A percentile compares a stretch with the other conserved stretches of the same genome.
These are phyloP conservation scores for Cryomyces minteri DNA, from an alignment of 495 filamentous ascomycete species.

Conservation along the genomic window DNA sequence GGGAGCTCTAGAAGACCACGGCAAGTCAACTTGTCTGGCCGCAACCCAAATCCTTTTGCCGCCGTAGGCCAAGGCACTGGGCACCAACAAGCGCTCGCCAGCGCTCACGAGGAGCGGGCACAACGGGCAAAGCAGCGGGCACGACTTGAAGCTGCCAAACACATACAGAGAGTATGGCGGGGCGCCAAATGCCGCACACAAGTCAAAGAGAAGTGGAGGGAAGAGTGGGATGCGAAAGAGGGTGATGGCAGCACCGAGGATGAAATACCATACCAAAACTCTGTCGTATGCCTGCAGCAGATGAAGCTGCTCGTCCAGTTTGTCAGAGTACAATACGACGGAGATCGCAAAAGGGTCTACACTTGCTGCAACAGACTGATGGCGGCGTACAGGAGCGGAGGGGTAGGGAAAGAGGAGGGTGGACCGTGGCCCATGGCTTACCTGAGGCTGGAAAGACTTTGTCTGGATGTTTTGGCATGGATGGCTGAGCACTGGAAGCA, in stretches of 20 bases:
- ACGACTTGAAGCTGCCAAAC: slow-evolving; percentile 50
- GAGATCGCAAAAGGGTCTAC: slow-evolving; percentile 17
- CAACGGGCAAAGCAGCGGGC: slow-evolving; percentile 69
- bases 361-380: slow-evolving; percentile 17
- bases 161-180: slow-evolving; percentile 71
- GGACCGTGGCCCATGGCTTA: slow-evolving; percentile 19
- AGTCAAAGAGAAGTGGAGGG: slow-evolving; percentile 38
- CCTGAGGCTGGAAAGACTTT: slow-evolving; percentile 14
- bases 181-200: slow-evolving; percentile 46
- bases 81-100: slow-evolving; percentile 57
- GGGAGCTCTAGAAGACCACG: slow-evolving; percentile 69
- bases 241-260: neutral
- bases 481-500: neutral
- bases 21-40: slow-evolving; percentile 87
- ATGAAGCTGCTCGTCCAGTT: slow-evolving; percentile 20
- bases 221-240: slow-evolving; percentile 42
- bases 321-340: slow-evolving; percentile 7
- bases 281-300: slow-evolving; percentile 15
- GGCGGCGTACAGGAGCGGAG: slow-evolving; percentile 7
- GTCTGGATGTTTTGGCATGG: neutral
- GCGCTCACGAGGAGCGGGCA: slow-evolving; percentile 69
- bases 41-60: slow-evolving; percentile 58
- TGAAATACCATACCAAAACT: neutral
- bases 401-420: slow-evolving; percentile 3
- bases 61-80: slow-evolving; percentile 29